Conservation (phyloP, 495 filamentous ascomycete species). For the Pyronema domesticum region DNA sequence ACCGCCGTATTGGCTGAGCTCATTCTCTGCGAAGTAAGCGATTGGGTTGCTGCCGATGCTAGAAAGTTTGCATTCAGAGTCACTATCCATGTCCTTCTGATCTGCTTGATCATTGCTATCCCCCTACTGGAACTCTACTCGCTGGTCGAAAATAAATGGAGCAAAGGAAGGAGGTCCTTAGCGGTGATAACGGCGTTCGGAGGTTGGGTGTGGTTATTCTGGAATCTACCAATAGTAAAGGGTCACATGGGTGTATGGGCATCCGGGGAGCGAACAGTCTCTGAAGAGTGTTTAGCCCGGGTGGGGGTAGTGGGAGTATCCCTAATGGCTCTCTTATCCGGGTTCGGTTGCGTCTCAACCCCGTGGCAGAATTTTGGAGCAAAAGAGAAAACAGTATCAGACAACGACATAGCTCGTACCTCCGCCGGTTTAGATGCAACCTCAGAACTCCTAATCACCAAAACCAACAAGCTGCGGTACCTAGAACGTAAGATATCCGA, state of each 20-base stretch:
- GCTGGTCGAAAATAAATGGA: constrained; percentile 39
- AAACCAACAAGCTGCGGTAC: constrained; percentile 45
- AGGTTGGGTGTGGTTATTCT: constrained; percentile 50
- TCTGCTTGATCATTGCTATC: constrained; percentile 48
- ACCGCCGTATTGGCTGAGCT: constrained; percentile 56
- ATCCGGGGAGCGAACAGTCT: constrained; percentile 32
- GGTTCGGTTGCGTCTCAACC: constrained; percentile 63
- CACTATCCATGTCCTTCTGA: constrained; percentile 46
- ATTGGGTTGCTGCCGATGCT: constrained; percentile 42
- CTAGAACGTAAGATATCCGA: constrained; percentile 32
- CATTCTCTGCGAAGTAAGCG: constrained; percentile 64
- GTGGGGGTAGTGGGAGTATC: constrained; percentile 67
- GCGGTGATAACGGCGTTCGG: constrained; percentile 40
- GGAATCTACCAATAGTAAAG: constrained; percentile 44
- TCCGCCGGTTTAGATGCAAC: constrained; percentile 57
- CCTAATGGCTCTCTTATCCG: constrained; percentile 63
- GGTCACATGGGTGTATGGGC: constrained; percentile 21
- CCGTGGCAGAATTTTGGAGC: constrained; percentile 64
- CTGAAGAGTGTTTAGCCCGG: constrained; percentile 56
- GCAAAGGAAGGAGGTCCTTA: constrained; percentile 33
- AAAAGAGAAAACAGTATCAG: constrained; percentile 41
- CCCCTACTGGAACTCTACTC: constrained; percentile 55
- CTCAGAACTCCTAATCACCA: constrained; percentile 52
- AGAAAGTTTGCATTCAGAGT: constrained; percentile 42
- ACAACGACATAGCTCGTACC: constrained; percentile 52